Evolutionary conservation across 805 yeast species (phyloP).

Genomic region (Kluyveromyces siamensis): DNA sequence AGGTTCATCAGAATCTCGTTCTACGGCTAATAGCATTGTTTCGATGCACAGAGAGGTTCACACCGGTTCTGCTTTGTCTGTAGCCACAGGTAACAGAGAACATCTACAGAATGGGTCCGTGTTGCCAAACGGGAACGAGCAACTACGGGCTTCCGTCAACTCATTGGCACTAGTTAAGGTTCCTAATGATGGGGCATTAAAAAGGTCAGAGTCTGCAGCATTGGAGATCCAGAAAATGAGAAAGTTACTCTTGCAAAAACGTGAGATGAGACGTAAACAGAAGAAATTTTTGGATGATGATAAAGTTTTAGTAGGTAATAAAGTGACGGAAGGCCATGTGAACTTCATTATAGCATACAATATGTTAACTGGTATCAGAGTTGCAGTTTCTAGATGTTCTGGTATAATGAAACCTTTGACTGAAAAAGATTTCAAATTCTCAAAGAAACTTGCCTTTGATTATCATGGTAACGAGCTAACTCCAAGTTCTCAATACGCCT

Average conservation of each 20-base stretch:
- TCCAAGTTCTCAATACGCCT: slow-evolving; percentile 90
- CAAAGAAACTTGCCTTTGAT: slow-evolving; percentile 80
- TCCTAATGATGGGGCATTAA: slow-evolving; percentile 15
- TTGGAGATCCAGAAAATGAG: slow-evolving; percentile 44
- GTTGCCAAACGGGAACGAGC: slow-evolving; percentile 1
- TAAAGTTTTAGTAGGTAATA: slow-evolving; percentile 61
- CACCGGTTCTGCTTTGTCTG: not conserved
- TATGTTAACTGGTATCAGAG: slow-evolving; percentile 94
- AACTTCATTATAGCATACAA: slow-evolving; percentile 92
- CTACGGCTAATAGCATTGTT: slow-evolving; percentile 6
- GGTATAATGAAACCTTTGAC: slow-evolving; percentile 69
- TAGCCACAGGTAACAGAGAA: not conserved
- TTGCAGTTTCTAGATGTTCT: slow-evolving; percentile 87
- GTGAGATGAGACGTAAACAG: slow-evolving; percentile 35
- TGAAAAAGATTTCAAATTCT: slow-evolving; percentile 56
- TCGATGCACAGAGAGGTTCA: not conserved
- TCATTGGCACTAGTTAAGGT: slow-evolving; percentile 9
- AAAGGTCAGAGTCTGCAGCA: slow-evolving; percentile 31
- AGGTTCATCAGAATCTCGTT: slow-evolving; percentile 4
- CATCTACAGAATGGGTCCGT: not conserved
- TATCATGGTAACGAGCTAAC: slow-evolving; percentile 80
- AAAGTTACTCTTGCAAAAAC: slow-evolving; percentile 36
- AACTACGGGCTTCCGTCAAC: slow-evolving; percentile 7
- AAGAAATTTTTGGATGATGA: slow-evolving; percentile 38
- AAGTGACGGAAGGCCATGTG: slow-evolving; percentile 85